Conservation (phyloP, 495 filamentous ascomycete species). For the Aspergillus mulundensis region DNA sequence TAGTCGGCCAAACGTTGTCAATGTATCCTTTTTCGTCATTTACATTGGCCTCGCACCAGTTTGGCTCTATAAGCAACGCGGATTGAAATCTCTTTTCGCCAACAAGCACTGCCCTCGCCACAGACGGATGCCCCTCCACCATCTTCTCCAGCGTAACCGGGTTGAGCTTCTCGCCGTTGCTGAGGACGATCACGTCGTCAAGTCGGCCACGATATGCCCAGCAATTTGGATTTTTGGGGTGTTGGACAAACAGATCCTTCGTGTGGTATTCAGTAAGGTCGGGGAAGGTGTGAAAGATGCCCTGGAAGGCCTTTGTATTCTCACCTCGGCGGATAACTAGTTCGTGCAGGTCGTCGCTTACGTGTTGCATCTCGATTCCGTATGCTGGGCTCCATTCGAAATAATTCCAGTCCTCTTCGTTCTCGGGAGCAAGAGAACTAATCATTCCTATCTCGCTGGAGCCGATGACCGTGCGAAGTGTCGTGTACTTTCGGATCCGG, state of each 20-base stretch:
- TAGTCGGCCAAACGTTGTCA: constrained; percentile 14
- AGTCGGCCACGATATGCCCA: constrained; percentile 28
- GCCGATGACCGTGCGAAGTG: constrained; percentile 15
- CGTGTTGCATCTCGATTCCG: constrained; percentile 13
- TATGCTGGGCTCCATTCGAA: not conserved
- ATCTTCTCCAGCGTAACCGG: constrained; percentile 49
- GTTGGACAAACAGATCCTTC: constrained; percentile 13
- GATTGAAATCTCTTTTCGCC: constrained; percentile 32
- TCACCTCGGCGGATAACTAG: not conserved
- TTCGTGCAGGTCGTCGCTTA: constrained; percentile 7
- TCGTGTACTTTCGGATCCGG: constrained; percentile 1
- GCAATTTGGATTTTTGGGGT: constrained; percentile 4
- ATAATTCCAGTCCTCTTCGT: constrained; percentile 24
- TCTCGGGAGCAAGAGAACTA: not conserved
- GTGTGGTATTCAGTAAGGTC: constrained; percentile 11
- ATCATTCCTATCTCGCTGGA: constrained; percentile 19
- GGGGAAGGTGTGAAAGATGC: constrained; percentile 15
- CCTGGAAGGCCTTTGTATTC: not conserved
- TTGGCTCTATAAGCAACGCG: constrained; percentile 23
- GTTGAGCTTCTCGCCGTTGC: constrained; percentile 59
- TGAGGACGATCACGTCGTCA: constrained; percentile 56
- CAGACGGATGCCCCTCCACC: constrained; percentile 38
- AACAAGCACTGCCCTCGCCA: constrained; percentile 50
- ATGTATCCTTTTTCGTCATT: constrained; percentile 10
- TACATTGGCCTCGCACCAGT: not conserved